Conservation (phyloP, 2,329 filamentous ascomycete species). For the Cladosporium sp. region DNA sequence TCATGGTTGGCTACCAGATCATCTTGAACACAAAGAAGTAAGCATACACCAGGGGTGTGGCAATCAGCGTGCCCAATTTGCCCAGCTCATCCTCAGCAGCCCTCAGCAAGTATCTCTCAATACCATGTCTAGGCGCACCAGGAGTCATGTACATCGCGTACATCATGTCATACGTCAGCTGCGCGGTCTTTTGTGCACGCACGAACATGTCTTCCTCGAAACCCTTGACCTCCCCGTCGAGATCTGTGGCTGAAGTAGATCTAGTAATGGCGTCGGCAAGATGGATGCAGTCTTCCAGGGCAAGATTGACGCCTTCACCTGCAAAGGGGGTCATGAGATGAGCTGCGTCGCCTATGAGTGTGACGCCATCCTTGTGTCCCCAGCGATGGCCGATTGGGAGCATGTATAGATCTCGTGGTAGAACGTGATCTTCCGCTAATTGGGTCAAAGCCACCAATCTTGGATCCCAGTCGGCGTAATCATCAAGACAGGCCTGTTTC, state of each 20-base stretch:
- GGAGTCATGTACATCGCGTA: conserved; percentile 46
- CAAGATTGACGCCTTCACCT: conserved; percentile 37
- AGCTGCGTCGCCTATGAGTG: conserved; percentile 39
- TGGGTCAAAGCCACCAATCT: conserved; percentile 26
- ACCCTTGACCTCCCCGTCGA: conserved; percentile 26
- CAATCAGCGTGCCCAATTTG: conserved; percentile 15
- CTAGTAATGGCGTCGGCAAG: conserved; percentile 32
- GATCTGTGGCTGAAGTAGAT: conserved; percentile 16
- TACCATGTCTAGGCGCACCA: conserved; percentile 40
- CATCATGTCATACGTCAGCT: conserved; percentile 41
- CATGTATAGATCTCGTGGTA: conserved; percentile 34
- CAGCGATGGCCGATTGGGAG: conserved; percentile 36
- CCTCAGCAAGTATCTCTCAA: conserved; percentile 34
- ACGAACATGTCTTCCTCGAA: conserved; percentile 38
- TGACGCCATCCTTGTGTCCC: conserved; percentile 34
- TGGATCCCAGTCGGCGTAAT: conserved; percentile 30
- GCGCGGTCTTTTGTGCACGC: conserved; percentile 31
- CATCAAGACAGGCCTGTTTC: conserved; percentile 21
- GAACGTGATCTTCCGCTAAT: conserved; percentile 20
- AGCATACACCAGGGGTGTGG: conserved; percentile 23
- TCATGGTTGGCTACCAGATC: conserved; percentile 22
- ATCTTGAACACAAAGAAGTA: conserved; percentile 30
- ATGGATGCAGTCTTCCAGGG: conserved; percentile 33
- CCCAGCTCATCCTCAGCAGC: conserved; percentile 21
- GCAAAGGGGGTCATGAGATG: conserved; percentile 32